These are phyloP conservation scores for Cymbopogon citratus DNA, from an alignment of 176 grass and related monocot species.

Conservation along the genomic window DNA sequence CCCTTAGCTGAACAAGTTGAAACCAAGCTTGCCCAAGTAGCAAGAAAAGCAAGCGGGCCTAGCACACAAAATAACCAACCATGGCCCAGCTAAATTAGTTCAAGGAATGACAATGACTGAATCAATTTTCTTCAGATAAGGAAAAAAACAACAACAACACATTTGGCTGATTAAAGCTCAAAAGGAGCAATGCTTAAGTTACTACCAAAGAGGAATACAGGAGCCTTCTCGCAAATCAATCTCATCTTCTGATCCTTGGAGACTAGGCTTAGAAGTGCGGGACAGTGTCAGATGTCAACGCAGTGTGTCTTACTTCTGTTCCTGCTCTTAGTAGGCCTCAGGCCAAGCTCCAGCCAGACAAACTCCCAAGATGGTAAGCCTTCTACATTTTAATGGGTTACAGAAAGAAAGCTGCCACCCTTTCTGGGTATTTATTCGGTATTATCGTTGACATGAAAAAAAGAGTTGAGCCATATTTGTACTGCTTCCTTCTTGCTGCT, in stretches of 20 bases:
- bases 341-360: constrained; percentile 35
- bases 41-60: not conserved
- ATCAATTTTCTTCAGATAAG: not conserved
- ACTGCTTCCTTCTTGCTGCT: not conserved
- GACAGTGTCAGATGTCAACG: constrained; percentile 4
- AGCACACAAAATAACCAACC: not conserved
- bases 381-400: not conserved
- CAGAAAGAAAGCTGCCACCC: not conserved
- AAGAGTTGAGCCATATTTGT: constrained; percentile 6
- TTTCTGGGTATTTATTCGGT: not conserved
- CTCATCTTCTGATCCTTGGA: constrained; percentile 16
- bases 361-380: constrained; percentile 71
- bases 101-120: not conserved
- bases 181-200: not conserved
- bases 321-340: constrained; percentile 36
- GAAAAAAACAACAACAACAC: not conserved
- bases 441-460: constrained; percentile 7
- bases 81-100: not conserved
- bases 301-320: constrained; percentile 40
- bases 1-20: not conserved
- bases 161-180: not conserved
- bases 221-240: not conserved
- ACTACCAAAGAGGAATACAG: not conserved
- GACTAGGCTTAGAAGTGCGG: not conserved
- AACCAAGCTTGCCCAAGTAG: not conserved